These are phyloP conservation scores for Synura sp. DNA, from an alignment of 352 stramenopile species.

Conservation along the genomic window DNA sequence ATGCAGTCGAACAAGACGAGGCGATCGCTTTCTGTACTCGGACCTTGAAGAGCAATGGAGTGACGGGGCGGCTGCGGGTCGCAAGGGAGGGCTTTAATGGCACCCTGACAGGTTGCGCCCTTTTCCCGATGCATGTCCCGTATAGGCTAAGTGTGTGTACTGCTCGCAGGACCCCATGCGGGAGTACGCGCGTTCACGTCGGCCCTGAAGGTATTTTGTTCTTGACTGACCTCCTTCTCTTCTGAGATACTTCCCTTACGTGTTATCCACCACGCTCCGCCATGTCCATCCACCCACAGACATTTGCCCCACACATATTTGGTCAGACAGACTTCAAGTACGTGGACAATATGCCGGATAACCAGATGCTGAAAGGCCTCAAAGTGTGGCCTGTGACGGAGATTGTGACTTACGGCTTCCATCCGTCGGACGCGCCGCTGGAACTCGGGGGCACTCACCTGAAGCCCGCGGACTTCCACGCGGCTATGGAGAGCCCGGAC, in stretches of 20 bases:
- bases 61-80: constrained; percentile 42
- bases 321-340: constrained; percentile 41
- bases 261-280: no score
- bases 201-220: neutral
- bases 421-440: constrained; percentile 26
- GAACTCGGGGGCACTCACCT: constrained; percentile 42
- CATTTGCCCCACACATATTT: constrained; percentile 16
- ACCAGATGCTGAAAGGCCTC: constrained; percentile 19
- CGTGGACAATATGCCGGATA: constrained; percentile 43
- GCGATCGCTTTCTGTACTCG: neutral
- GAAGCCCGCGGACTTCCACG: constrained; percentile 40
- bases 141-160: no score
- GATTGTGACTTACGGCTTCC: constrained; percentile 42
- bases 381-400: constrained; percentile 43
- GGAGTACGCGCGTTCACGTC: neutral
- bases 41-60: neutral
- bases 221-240: no score
- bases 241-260: no score
- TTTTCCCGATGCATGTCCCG: no score
- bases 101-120: constrained; percentile 41
- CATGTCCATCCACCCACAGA: no score
- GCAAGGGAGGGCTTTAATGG: constrained; percentile 43
- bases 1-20: neutral
- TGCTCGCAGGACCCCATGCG: neutral
- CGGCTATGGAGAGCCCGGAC: constrained; percentile 32